Conservation (phyloP, 2,329 filamentous ascomycete genomes). For the Waltergamsia citrina region DNA sequence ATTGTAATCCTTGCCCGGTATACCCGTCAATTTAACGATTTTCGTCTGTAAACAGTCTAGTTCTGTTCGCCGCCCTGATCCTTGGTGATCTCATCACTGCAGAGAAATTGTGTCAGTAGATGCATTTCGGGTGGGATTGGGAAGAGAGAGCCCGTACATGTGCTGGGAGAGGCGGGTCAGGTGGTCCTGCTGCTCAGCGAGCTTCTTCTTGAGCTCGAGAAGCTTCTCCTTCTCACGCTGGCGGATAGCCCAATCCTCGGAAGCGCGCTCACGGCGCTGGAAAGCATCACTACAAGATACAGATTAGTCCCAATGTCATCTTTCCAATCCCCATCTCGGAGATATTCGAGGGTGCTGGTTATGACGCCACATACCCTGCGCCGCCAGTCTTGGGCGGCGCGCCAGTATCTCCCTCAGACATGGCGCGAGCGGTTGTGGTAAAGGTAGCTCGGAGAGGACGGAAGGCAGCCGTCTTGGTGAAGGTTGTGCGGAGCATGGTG, state of each 20-base stretch:
- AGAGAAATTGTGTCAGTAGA: slow-evolving; percentile 1
- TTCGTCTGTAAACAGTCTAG: too few relatives aligned
- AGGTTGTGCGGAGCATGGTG: slow-evolving; percentile 59
- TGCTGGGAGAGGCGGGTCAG: slow-evolving; percentile 77
- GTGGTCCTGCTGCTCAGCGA: slow-evolving; percentile 71
- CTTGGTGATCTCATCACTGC: slow-evolving; percentile 69
- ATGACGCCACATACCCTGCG: slow-evolving; percentile 35
- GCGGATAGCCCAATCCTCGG: slow-evolving; percentile 76
- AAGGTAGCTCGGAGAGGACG: slow-evolving; percentile 50
- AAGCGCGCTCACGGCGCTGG: slow-evolving; percentile 81
- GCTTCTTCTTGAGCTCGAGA: slow-evolving; percentile 59
- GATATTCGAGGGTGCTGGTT: background rate
- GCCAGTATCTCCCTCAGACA: slow-evolving; percentile 64
- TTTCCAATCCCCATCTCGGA: background rate
- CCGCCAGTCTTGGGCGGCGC: slow-evolving; percentile 44
- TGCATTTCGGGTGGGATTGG: too few relatives aligned
- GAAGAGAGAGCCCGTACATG: slow-evolving; percentile 52
- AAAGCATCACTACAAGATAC: slow-evolving; percentile 96
- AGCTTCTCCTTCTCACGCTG: slow-evolving; percentile 91
- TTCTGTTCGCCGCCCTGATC: slow-evolving; percentile 59
- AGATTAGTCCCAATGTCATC: slow-evolving; percentile 7
- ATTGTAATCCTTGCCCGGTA: too few relatives aligned
- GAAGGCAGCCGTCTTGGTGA: slow-evolving; percentile 44
- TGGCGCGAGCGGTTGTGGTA: slow-evolving; percentile 51
- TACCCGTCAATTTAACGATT: too few relatives aligned